Evolutionary conservation across 345 rosid species (phyloP).

Genomic region (Conringia planisiliqua): DNA sequence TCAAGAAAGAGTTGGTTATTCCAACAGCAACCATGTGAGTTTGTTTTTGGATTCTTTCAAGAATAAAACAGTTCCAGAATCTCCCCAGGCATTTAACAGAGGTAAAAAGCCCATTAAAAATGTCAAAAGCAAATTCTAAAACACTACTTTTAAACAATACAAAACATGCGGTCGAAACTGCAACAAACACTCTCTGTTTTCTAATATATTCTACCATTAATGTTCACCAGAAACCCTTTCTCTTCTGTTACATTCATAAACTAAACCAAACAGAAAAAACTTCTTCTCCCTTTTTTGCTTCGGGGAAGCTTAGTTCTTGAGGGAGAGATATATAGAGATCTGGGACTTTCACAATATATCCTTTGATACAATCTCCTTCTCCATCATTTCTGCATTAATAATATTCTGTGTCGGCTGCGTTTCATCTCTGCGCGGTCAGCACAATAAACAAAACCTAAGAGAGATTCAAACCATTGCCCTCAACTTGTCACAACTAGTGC

Average conservation of each 20-base stretch:
- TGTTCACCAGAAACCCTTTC: conserved; percentile 13
- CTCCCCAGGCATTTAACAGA: conserved; percentile 12
- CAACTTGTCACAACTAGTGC: background rate
- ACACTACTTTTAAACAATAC: conserved; percentile 14
- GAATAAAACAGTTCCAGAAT: background rate
- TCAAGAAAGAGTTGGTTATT: conserved; percentile 16
- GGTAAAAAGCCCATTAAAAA: background rate
- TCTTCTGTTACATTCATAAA: background rate
- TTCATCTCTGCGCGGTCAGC: background rate
- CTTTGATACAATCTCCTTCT: background rate
- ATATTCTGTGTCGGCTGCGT: background rate
- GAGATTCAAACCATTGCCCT: background rate
- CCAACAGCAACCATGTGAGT: conserved; percentile 11
- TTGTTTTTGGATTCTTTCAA: conserved; percentile 5
- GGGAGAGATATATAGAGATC: background rate
- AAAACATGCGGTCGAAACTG: conserved; percentile 7
- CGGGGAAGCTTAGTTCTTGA: background rate
- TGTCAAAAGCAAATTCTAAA: background rate
- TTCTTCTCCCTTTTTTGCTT: conserved; percentile 11
- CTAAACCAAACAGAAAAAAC: conserved; percentile 19
- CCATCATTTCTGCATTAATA: background rate
- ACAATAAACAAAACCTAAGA: background rate
- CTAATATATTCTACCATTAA: background rate
- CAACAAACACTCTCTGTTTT: background rate
- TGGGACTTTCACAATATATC: background rate